A percentile compares a stretch with the other conserved stretches of the same genome.
phyloP scores from a whole-genome alignment of 2,329 filamentous ascomycete species.

The Venturia effusa region DNA sequence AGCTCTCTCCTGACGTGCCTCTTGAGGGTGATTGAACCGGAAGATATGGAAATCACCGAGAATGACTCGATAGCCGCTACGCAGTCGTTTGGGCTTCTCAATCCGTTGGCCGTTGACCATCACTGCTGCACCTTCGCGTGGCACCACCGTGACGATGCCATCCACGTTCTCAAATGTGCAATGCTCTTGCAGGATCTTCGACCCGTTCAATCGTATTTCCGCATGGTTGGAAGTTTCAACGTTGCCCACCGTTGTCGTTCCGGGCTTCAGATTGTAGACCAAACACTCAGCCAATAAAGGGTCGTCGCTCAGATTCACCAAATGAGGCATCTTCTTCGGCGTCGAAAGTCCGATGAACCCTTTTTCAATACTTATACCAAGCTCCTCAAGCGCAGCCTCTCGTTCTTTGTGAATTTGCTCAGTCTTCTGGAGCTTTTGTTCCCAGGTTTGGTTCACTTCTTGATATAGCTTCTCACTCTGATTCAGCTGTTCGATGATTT shows the following conservation, averaged over 20 bases:
- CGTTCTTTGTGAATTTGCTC: conserved; percentile 97
- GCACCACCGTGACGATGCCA: conserved; percentile 83
- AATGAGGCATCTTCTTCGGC: conserved; percentile 97
- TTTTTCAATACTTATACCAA: conserved; percentile 98
- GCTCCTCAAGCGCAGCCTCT: conserved; percentile 85
- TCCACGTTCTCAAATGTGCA: conserved; percentile 91
- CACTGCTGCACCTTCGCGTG: conserved; percentile 82
- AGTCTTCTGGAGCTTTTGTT: conserved; percentile 88
- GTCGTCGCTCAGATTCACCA: conserved; percentile 79
- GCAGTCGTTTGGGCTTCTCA: conserved; percentile 70
- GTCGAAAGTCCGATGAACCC: conserved; percentile 91
- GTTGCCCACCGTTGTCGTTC: conserved; percentile 87
- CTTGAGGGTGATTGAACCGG: conserved; percentile 93
- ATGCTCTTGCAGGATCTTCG: conserved; percentile 83
- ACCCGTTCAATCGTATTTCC: conserved; percentile 89
- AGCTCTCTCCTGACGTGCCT: conserved; percentile 83
- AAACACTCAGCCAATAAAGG: conserved; percentile 90
- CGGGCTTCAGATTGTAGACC: conserved; percentile 96
- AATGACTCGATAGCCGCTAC: conserved; percentile 90
- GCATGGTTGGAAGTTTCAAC: conserved; percentile 71
- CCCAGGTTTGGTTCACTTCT: conserved; percentile 97
- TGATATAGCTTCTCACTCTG: conserved; percentile 94
- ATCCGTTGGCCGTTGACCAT: conserved; percentile 97
- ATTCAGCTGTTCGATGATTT: conserved; percentile 91
- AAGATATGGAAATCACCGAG: conserved; percentile 98